These are phyloP conservation scores for Wilcoxina mikolae DNA, from an alignment of 495 filamentous ascomycete genomes.

Conservation along the genomic window DNA sequence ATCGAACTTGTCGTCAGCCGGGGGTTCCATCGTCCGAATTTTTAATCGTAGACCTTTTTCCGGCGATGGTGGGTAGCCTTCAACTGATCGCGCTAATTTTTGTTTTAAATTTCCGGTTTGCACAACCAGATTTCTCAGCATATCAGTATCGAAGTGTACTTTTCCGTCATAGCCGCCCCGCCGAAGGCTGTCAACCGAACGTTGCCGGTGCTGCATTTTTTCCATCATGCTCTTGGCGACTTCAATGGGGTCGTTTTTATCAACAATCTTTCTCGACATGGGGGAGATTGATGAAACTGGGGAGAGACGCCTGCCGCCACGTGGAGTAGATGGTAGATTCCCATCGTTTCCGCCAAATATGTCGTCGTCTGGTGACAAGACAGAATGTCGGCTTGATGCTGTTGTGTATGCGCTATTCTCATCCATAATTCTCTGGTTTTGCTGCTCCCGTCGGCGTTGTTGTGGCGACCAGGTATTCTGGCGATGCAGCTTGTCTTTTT, in stretches of 20 bases:
- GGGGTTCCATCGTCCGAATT: neutral
- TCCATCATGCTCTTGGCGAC: slow-evolving; percentile 27
- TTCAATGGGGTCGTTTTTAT: slow-evolving; percentile 25
- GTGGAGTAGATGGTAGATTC: slow-evolving; percentile 31
- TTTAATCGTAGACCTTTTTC: neutral
- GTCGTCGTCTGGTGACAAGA: slow-evolving; percentile 49
- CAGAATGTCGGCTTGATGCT: slow-evolving; percentile 36
- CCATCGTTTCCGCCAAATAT: slow-evolving; percentile 39
- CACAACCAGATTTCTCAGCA: slow-evolving; percentile 24
- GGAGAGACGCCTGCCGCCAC: slow-evolving; percentile 3
- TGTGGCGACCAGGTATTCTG: slow-evolving; percentile 9
- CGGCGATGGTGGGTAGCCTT: neutral
- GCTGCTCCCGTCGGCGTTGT: slow-evolving; percentile 10
- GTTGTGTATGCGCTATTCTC: slow-evolving; percentile 32
- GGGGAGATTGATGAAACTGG: slow-evolving; percentile 22
- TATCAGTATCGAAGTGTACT: slow-evolving; percentile 27
- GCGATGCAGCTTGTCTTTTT: slow-evolving; percentile 3
- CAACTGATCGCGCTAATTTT: slow-evolving; percentile 2
- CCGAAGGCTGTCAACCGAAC: slow-evolving; percentile 6
- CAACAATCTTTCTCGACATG: slow-evolving; percentile 20
- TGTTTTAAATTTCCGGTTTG: slow-evolving; percentile 21
- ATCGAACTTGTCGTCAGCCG: slow-evolving; percentile 2
- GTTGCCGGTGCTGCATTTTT: slow-evolving; percentile 24
- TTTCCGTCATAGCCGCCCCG: slow-evolving; percentile 6
- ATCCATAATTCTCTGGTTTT: slow-evolving; percentile 45